phyloP scores from a whole-genome alignment of 805 yeast genomes.

The Monosporozyma yasuniensis region DNA sequence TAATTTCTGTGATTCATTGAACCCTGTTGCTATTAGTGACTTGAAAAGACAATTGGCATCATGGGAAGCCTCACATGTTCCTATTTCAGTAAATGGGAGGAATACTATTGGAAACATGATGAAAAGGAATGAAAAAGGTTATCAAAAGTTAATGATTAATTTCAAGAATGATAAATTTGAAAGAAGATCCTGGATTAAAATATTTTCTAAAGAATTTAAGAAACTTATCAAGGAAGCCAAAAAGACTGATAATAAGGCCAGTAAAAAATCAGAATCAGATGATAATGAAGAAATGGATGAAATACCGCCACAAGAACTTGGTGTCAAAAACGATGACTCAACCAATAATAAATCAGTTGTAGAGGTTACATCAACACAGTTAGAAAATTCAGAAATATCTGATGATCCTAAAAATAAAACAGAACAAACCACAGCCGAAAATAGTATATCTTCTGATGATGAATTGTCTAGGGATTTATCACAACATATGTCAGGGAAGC shows the following conservation, averaged over 20 bases:
- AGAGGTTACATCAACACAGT: background rate
- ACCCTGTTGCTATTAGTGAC: constrained; percentile 50
- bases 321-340: background rate
- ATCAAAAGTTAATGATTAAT: constrained; percentile 16
- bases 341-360: background rate
- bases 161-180: constrained; percentile 42
- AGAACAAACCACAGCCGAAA: too few relatives aligned
- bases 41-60: constrained; percentile 48
- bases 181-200: constrained; percentile 36
- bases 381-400: background rate
- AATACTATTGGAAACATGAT: constrained; percentile 12
- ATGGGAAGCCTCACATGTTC: constrained; percentile 49
- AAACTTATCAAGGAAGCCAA: constrained; percentile 34
- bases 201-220: constrained; percentile 35
- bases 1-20: constrained; percentile 56
- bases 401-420: background rate
- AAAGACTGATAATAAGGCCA: constrained; percentile 13
- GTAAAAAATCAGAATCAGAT: constrained; percentile 2
- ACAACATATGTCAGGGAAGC: background rate
- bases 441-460: background rate
- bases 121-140: constrained; percentile 32
- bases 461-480: background rate
- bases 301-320: background rate
- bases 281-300: background rate
- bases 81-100: constrained; percentile 9